Percentiles rank a stretch among this genome's conserved stretches.
Evolutionary conservation across 805 yeast species (phyloP).

Genomic region (Saccharomycodes ludwigii): DNA sequence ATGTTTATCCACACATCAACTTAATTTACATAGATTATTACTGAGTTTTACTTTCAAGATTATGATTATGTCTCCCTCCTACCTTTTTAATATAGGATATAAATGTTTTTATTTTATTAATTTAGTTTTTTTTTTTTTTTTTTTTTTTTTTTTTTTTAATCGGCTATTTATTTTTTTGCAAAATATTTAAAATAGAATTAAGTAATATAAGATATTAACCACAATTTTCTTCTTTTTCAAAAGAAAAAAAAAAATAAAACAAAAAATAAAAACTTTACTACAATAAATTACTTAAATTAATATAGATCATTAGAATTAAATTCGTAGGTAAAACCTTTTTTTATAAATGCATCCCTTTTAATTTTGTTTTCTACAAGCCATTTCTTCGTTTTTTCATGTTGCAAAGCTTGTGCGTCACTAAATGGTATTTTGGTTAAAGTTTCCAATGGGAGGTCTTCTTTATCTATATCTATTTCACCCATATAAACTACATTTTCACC

Average conservation of each 20-base stretch:
- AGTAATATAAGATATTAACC: no score
- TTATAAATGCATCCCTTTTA: slow-evolving; percentile 36
- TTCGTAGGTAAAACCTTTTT: slow-evolving; percentile 46
- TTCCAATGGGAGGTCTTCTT: slow-evolving; percentile 59
- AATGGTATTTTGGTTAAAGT: slow-evolving; percentile 47
- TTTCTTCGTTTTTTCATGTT: slow-evolving; percentile 19
- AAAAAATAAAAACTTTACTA: slow-evolving; percentile 1
- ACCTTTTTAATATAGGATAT: no score
- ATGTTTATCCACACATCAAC: no score
- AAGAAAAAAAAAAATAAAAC: slow-evolving; percentile 5
- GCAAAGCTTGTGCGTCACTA: slow-evolving; percentile 42
- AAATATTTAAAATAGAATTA: no score
- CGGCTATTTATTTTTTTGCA: no score
- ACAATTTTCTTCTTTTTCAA: background rate
- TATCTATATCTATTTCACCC: slow-evolving; percentile 87
- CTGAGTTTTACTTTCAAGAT: no score
- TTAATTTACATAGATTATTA: no score
- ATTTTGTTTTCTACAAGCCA: slow-evolving; percentile 30
- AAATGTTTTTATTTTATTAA: no score
- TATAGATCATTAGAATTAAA: slow-evolving; percentile 43
- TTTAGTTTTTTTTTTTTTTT: no score
- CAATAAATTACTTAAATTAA: slow-evolving; percentile 14
- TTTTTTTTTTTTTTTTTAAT: no score
- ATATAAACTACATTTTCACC: slow-evolving; percentile 93
- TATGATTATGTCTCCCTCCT: no score